These are phyloP conservation scores for Sistotremastrum suecicum DNA, from an alignment of 768 basidiomycete species.

Conservation along the genomic window DNA sequence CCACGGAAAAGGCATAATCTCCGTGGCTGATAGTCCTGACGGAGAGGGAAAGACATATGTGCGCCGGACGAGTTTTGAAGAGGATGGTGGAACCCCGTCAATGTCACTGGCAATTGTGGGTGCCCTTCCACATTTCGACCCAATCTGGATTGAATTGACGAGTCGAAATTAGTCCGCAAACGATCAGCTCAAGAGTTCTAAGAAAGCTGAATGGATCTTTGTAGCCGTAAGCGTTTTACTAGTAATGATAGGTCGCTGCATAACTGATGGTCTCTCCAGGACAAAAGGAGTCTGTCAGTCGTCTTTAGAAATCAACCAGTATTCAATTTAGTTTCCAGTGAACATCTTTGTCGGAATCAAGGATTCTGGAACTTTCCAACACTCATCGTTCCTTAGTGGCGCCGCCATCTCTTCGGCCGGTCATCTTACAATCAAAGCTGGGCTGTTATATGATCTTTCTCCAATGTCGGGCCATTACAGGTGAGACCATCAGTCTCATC, in stretches of 20 bases:
- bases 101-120: too few species aligned
- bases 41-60: conserved; percentile 13
- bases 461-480: conserved; percentile 59
- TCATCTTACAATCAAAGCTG: conserved; percentile 48
- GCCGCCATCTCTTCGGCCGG: conserved; percentile 54
- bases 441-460: conserved; percentile 42
- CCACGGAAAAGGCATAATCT: conserved; percentile 37
- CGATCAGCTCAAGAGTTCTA: conserved; percentile 29
- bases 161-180: too few species aligned
- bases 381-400: conserved; percentile 45
- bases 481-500: conserved; percentile 12
- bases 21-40: conserved; percentile 13
- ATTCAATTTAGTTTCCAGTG: conserved; percentile 18
- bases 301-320: not conserved
- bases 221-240: conserved; percentile 31
- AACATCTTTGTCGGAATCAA: conserved; percentile 61
- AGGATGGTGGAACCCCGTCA: too few species aligned
- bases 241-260: not conserved
- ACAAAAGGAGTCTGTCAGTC: conserved; percentile 32
- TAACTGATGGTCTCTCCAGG: conserved; percentile 18
- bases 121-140: too few species aligned
- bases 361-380: conserved; percentile 47
- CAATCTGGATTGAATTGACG: too few species aligned
- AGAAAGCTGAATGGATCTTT: conserved; percentile 56
- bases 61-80: conserved; percentile 9